Base-by-base conservation (phyloP, 352 stramenopile genomes). In the Pythium oligandrum region DNA sequence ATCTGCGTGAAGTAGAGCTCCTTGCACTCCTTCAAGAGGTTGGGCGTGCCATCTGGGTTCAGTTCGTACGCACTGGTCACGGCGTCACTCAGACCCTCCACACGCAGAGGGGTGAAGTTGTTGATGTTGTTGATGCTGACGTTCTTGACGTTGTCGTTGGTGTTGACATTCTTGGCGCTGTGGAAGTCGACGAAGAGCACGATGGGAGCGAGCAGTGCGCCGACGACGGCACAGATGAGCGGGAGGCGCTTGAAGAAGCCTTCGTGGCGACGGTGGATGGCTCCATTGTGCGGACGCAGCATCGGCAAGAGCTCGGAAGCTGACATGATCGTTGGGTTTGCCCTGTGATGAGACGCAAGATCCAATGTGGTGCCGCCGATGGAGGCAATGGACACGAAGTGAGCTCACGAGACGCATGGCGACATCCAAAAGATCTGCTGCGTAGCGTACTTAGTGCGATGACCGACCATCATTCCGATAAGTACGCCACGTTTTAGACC, bases 1-100 rank as follows among this genome's bases (percentile, higher is more conserved):
- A 70, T 73, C 70, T 92, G 82, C 35, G 69, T 78, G 51, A 90
- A 83, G 59, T 75, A 89, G 17, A 67, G 72, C 61, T 92, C 79
- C 38, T 90, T 65, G 58, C 82, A 92, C 32, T 90, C 57, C 4
- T 53, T 50, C 12, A 83, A 57, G 44, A 90, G 48, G 37, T 91
- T 71, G 38, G 53, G 70, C 33, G 61, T 63, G 36, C 59, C 64
- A 36, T 85, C 75, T n/a, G 67, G 45, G 46, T 74, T 70, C 31
- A 73, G 45, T 34, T 64, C 53, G 57, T 64, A 78, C n/a, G 57
- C 55, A 6, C 34, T 48, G 26, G 35, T 53, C n/a, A 37, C 37
- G 5, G 48, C 17, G 17, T 42, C 31, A 12, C 12, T 8, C 7
- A 42, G 38, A 26, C 17, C 17, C 17, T 26, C 17, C 17, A 26